Base-by-base conservation (phyloP, 225 moss, liverwort and hornwort genomes). In the Polytrichum formosum region DNA sequence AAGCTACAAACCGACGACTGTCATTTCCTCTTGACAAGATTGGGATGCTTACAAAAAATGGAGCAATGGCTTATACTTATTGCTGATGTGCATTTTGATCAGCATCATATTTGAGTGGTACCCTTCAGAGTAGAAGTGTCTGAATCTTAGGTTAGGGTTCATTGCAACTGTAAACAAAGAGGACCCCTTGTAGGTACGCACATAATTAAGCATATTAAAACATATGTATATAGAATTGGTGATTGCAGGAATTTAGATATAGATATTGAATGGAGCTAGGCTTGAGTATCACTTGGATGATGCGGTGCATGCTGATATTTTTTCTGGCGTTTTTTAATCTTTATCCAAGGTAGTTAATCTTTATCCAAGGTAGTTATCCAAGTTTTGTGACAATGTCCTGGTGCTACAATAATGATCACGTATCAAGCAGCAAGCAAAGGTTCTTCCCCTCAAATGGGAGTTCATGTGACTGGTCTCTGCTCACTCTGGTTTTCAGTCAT, bases 241-340 rank as follows among this genome's bases (percentile, higher is more conserved):
- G 64, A 67, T 67, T 77, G 82, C 82, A 82, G 82, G 77, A 59
- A 46, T 46, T 46, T 79, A 28, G 81, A 56, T 76, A 65, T 79
- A 85, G 74, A 72, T 77, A 61, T 69, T 30, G 61, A 67, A 67
- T 18, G 77, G 82, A 82, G 82, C 72, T 54, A 74, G 74, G 72
- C 75, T 73, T 64, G 54, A 79, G 67, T 66, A 74, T 75, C 67
- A 64, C 53, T 77, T n/a, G 56, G 72, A 64, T 73, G 28, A 25
- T 70, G 46, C 13, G 46, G 13, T 46, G 35, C 66, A 66, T 55
- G 25, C 65, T 21, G 77, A 77, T 56, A 68, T 67, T 77, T 74
- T 68, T 76, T 77, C 64, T 72, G 65, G 58, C 58, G 55, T 72
- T 66, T 72, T 71, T 70, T 81, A 64, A 73, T 55, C 72, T 26